phyloP scores from a whole-genome alignment of 2,329 filamentous ascomycete species.

The Chaetomiaceae sp. region DNA sequence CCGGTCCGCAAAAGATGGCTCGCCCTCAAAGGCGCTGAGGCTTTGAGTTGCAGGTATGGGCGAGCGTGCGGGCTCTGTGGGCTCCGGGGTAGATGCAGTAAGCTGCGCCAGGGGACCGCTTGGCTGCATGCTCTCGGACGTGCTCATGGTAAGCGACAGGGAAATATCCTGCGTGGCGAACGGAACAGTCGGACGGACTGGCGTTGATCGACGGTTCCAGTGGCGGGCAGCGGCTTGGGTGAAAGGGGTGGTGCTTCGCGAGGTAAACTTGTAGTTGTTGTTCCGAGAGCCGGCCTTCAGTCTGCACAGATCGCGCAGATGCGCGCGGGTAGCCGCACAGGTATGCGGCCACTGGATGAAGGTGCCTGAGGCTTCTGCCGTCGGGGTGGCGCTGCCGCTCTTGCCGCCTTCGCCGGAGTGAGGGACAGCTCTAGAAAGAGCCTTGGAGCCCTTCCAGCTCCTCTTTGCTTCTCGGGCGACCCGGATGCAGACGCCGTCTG shows the following conservation, averaged over 20 bases:
- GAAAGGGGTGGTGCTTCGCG: conserved; percentile 53
- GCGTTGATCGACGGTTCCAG: conserved; percentile 45
- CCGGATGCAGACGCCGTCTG: conserved; percentile 58
- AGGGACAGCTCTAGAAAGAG: conserved; percentile 29
- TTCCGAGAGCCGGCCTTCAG: conserved; percentile 43
- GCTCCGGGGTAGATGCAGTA: conserved; percentile 40
- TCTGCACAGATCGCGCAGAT: conserved; percentile 60
- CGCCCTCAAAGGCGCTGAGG: conserved; percentile 25
- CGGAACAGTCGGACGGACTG: conserved; percentile 42
- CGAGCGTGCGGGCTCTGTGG: conserved; percentile 11
- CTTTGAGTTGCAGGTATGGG: conserved; percentile 22
- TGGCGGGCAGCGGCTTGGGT: conserved; percentile 45
- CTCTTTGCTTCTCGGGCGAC: conserved; percentile 62
- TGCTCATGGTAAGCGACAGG: conserved; percentile 58
- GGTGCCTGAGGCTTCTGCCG: conserved; percentile 40
- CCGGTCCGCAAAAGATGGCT: conserved; percentile 31
- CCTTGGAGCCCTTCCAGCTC: conserved; percentile 60
- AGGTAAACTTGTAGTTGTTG: conserved; percentile 43
- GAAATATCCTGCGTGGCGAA: conserved; percentile 60
- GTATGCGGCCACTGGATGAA: conserved; percentile 62
- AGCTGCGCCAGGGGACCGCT: conserved; percentile 57
- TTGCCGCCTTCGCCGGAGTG: conserved; percentile 32
- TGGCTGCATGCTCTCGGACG: conserved; percentile 60
- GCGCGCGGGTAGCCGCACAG: conserved; percentile 55
- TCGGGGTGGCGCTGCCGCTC: conserved; percentile 54